Conservation (phyloP, 176 grass and related monocot genomes). For the Guadua angustifolia region DNA sequence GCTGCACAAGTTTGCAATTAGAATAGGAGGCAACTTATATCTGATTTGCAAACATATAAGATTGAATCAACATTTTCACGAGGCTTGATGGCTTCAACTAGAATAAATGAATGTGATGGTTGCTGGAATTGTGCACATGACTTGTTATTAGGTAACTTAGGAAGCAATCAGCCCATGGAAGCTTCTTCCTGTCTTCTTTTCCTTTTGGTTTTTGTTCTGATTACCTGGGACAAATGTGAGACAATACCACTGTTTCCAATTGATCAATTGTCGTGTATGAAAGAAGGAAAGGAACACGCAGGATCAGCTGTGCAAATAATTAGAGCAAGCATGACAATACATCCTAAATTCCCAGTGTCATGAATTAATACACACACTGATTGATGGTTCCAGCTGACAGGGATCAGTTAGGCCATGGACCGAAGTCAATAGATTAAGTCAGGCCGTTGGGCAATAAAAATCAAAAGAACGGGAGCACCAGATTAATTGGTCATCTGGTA, state of each 20-base stretch:
- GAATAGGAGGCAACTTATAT: constrained; percentile 6
- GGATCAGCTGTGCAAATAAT: background rate
- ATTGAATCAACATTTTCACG: too few relatives aligned
- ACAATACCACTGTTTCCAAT: background rate
- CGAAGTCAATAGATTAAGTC: background rate
- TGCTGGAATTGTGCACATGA: too few relatives aligned
- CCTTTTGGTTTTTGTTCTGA: background rate
- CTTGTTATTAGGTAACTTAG: too few relatives aligned
- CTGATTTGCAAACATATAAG: background rate
- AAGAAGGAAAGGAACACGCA: background rate
- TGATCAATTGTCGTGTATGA: background rate
- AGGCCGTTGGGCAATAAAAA: background rate
- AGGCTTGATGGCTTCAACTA: too few relatives aligned
- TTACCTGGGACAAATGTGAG: background rate
- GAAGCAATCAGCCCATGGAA: too few relatives aligned
- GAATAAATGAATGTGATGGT: too few relatives aligned
- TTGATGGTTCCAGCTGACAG: background rate
- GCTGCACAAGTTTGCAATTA: background rate
- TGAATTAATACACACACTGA: background rate
- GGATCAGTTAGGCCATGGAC: background rate
- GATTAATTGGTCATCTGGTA: background rate
- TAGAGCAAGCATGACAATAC: background rate
- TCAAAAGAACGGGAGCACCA: background rate
- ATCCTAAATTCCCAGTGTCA: background rate
- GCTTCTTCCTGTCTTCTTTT: background rate